phyloP scores from a whole-genome alignment of 2,329 filamentous ascomycete genomes.

The Lachnellula subtilissima region DNA sequence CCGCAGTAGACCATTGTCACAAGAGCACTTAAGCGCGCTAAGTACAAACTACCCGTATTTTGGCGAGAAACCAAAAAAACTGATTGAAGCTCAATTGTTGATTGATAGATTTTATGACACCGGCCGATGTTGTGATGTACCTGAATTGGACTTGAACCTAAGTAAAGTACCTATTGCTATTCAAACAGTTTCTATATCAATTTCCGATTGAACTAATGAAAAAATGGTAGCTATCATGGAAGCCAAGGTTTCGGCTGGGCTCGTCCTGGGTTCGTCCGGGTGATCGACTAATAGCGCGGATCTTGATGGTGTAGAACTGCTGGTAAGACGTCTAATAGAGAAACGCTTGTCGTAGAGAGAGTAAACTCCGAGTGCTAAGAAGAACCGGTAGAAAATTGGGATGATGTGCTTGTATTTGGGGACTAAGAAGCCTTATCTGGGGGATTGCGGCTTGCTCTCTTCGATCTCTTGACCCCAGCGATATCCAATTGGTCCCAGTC shows the following conservation, averaged over 20 bases:
- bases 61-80: background rate
- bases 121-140: too few relatives aligned
- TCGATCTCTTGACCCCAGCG: background rate
- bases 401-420: constrained; percentile 7
- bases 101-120: too few relatives aligned
- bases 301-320: background rate
- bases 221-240: constrained; percentile 17
- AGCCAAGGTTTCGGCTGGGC: background rate
- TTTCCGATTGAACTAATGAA: constrained; percentile 8
- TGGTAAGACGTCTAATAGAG: background rate
- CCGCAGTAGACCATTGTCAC: constrained; percentile 59
- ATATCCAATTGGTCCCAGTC: background rate
- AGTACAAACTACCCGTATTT: background rate
- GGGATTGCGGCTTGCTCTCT: background rate
- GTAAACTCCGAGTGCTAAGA: background rate
- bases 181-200: too few relatives aligned
- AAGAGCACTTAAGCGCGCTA: background rate
- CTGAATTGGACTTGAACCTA: too few relatives aligned
- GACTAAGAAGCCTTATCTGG: constrained; percentile 3
- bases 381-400: constrained; percentile 22
- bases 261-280: background rate
- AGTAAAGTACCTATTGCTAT: too few relatives aligned
- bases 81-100: too few relatives aligned
- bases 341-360: too few relatives aligned
- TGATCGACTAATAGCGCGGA: background rate